Evolutionary conservation across 2,329 filamentous ascomycete genomes (phyloP).

Genomic region (Aspergillus arachidicola): DNA sequence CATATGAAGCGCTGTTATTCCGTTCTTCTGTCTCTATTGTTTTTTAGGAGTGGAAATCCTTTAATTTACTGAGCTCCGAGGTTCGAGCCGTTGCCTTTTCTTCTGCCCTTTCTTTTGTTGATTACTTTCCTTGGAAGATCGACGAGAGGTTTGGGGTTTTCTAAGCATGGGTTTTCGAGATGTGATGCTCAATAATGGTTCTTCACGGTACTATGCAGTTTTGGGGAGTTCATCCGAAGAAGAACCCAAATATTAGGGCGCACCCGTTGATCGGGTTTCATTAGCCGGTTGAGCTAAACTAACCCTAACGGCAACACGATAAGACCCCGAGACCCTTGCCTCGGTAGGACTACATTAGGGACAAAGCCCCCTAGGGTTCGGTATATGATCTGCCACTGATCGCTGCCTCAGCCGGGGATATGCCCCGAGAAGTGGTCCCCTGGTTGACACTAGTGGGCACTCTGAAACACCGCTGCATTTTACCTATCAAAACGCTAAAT

Average conservation of each 20-base stretch:
- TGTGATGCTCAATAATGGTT: neutral
- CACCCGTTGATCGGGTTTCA: neutral
- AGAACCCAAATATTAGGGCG: neutral
- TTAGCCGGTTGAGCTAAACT: neutral
- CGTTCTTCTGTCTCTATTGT: neutral
- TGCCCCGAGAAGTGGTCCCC: neutral
- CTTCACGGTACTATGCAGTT: neutral
- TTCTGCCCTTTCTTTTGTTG: neutral
- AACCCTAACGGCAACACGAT: neutral
- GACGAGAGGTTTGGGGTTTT: neutral
- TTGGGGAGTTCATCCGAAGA: neutral
- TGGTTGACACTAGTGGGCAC: neutral
- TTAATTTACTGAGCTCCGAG: neutral
- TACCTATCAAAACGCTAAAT: neutral
- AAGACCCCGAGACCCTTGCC: neutral
- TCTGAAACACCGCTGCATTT: neutral
- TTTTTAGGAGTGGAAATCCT: neutral
- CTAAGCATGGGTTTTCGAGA: neutral
- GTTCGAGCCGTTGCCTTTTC: neutral
- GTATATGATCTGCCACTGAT: neutral
- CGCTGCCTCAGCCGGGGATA: neutral
- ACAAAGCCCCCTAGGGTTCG: neutral
- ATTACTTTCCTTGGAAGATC: neutral
- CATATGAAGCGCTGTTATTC: neutral
- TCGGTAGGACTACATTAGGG: neutral